Conservation (phyloP, 192 early-diverging fungal species). For the Entomortierella lignicola region DNA sequence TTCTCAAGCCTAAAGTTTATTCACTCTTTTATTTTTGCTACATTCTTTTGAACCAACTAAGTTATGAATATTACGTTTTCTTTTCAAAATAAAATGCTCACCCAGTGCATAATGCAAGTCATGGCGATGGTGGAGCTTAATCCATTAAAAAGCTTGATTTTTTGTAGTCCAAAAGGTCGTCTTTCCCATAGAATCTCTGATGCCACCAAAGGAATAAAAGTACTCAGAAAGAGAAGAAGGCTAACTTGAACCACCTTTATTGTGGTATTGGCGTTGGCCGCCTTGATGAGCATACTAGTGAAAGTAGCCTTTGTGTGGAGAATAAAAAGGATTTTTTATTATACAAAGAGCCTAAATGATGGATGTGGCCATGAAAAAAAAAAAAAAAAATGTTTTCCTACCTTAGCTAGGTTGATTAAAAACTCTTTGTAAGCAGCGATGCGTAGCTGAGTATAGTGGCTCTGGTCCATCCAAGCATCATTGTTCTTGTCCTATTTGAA, state of each 20-base stretch:
- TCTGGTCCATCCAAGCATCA: not conserved
- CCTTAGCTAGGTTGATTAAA: not conserved
- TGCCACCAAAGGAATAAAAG: not conserved
- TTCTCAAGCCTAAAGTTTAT: no score
- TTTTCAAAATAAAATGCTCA: not conserved
- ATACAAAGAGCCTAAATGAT: no score
- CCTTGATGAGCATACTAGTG: not conserved
- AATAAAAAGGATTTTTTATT: no score
- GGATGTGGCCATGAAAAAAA: no score
- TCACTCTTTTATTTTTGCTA: no score
- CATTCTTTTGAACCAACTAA: no score
- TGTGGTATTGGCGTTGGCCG: not conserved
- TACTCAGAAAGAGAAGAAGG: not conserved
- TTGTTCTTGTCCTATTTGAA: not conserved
- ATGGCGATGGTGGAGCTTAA: not conserved
- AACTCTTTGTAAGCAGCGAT: not conserved
- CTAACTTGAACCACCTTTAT: not conserved
- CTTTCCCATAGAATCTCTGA: slow-evolving; percentile 2
- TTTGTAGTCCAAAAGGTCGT: not conserved
- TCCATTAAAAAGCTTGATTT: not conserved
- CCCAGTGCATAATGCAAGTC: not conserved
- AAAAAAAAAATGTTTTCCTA: not conserved
- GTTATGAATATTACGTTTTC: not conserved
- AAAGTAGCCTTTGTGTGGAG: not conserved
- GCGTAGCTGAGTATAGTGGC: not conserved